Percentiles rank a stretch among this genome's conserved stretches.
These are phyloP conservation scores for Botryotinia convoluta DNA, from an alignment of 2,329 filamentous ascomycete genomes.

Conservation along the genomic window DNA sequence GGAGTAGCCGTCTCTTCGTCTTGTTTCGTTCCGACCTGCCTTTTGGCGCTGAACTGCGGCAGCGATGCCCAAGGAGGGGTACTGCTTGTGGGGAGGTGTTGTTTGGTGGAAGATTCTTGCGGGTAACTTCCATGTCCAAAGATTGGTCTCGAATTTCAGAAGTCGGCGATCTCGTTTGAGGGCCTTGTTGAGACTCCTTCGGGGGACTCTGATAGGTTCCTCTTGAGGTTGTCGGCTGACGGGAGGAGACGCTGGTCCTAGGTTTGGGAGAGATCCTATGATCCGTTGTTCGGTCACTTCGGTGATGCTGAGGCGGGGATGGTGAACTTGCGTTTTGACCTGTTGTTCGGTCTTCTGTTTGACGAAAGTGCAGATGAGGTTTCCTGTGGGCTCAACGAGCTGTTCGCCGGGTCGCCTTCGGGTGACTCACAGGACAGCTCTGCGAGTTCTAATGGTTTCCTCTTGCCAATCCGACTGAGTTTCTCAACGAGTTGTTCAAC, in stretches of 20 bases:
- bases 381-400: not conserved
- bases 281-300: constrained; percentile 15
- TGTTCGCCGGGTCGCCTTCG: not conserved
- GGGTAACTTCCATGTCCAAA: constrained; percentile 4
- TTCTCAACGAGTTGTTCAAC: not conserved
- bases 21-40: constrained; percentile 11
- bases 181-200: constrained; percentile 14
- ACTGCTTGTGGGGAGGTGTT: not conserved
- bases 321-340: constrained; percentile 17
- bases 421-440: not conserved
- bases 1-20: constrained; percentile 13
- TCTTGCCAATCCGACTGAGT: constrained; percentile 4
- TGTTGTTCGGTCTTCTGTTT: constrained; percentile 12
- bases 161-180: not conserved
- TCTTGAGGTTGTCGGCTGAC: not conserved
- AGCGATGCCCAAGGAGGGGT: constrained; percentile 8
- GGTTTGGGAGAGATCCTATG: constrained; percentile 9
- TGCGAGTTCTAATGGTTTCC: not conserved
- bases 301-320: constrained; percentile 17
- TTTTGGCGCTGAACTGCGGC: constrained; percentile 4
- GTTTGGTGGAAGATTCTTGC: constrained; percentile 14
- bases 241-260: not conserved
- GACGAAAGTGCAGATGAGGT: constrained; percentile 8
- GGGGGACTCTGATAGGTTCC: constrained; percentile 7
- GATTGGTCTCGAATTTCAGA: not conserved